Conservation (phyloP, 371 early-diverging fungal genomes). For the Apophysomyces trapeziformis region DNA sequence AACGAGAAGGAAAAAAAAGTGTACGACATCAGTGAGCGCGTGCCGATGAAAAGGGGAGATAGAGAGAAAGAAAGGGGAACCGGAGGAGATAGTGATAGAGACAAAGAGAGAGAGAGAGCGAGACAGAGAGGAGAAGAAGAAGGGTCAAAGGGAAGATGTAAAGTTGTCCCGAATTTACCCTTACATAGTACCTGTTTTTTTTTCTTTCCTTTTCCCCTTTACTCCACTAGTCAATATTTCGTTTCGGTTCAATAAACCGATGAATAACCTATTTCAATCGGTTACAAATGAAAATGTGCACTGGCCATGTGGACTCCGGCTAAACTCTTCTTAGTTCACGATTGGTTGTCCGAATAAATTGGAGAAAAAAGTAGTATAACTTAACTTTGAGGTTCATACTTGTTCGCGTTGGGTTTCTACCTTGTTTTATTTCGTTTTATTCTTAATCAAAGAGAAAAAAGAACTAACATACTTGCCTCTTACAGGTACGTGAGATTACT, state of each 20-base stretch:
- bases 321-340: background rate
- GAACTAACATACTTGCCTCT: background rate
- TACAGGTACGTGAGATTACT: background rate
- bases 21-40: background rate
- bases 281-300: conserved; percentile 12
- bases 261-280: background rate
- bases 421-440: background rate
- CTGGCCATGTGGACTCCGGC: conserved; percentile 20
- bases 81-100: too few species aligned
- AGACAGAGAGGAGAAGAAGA: too few species aligned
- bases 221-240: background rate
- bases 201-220: background rate
- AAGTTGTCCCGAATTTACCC: too few species aligned
- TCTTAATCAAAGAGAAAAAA: background rate
- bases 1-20: background rate
- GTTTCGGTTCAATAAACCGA: background rate
- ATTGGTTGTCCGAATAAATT: background rate
- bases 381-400: too few species aligned
- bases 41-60: too few species aligned
- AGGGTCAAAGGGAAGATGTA: too few species aligned
- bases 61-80: too few species aligned
- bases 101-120: too few species aligned
- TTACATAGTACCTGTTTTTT: background rate
- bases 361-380: background rate
- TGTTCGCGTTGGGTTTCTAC: background rate